Conservation (phyloP, 2,329 filamentous ascomycete genomes). For the Helotiales sp. region DNA sequence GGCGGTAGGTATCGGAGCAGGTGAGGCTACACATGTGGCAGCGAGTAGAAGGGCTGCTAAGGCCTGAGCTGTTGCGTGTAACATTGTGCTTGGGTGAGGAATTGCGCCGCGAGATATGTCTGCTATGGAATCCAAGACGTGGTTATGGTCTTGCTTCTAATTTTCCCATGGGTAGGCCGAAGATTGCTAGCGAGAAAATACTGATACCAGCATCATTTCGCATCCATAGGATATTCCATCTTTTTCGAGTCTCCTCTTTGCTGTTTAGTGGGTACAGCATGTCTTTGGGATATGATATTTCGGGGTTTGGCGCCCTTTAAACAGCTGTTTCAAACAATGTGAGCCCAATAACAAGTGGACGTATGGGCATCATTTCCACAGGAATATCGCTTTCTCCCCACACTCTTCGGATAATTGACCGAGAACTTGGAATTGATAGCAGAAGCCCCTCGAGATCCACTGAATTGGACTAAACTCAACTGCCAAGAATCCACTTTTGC, state of each 20-base stretch:
- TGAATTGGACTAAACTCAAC: not conserved
- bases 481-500: not conserved
- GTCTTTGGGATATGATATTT: not conserved
- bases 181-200: not conserved
- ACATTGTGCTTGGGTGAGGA: not conserved
- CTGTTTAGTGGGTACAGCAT: not conserved
- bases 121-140: not conserved
- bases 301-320: not conserved
- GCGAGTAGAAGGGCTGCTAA: not conserved
- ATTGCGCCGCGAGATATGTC: not conserved
- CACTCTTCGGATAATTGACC: not conserved
- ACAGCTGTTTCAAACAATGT: not conserved
- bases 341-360: not conserved
- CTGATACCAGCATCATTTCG: not conserved
- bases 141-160: not conserved
- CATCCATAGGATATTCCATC: not conserved
- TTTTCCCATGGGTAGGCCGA: not conserved
- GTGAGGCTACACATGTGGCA: constrained; percentile 1
- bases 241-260: not conserved
- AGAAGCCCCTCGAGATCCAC: not conserved
- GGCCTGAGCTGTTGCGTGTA: not conserved
- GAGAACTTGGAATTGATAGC: not conserved
- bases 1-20: constrained; percentile 6
- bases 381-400: not conserved
- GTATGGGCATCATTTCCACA: not conserved